Base-by-base conservation (phyloP, 208 protist genomes). In the Acanthamoeba sp. region DNA sequence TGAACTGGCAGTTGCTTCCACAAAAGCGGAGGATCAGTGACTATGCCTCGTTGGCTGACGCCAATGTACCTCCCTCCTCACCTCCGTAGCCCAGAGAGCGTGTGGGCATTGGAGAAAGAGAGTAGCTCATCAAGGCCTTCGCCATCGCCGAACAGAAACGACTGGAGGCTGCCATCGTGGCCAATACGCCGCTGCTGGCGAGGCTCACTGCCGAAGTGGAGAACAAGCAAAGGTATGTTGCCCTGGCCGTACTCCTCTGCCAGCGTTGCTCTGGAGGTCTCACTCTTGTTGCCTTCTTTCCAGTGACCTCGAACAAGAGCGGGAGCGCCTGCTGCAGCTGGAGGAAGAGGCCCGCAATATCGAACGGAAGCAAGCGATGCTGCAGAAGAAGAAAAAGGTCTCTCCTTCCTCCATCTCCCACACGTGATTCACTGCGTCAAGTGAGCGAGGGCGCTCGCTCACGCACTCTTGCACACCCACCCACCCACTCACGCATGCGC, bases 161-260 rank as follows among this genome's bases (percentile, higher is more conserved):
- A 2, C 66, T 78, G 4, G 66, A 78, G 66, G 14, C 66, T 22
- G 29, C 66, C 34, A 45, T 78, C 32, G n/a, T 12, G 3, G 34
- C 29, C 66, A 78, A 78, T 32, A 78, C 66, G 66, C 36, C n/a
- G 5, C 66, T 78, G 32, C n/a, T 78, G 66, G 66, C 36, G 0
- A 32, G n/a, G 29, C 24, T 78, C n/a, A 78, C 66, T n/a, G 36
- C 66, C 66, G 66, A 78, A 40, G 66, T 78, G 7, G 66, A 78
- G 66, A 20, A 78, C 32, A 32, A 40, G 32, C 66, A 78, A 40
- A 42, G 66, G 66, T 78, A 32, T 12, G 6, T 20, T 6, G 6
- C 6, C 29, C 62, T 29, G 14, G 27, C 62, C 48, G 16, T 6
- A 16, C 48, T 16, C 24, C n/a, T 40, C 48, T 5, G 14, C 48